Evolutionary conservation across 169 alveolate species (phyloP).

Genomic region (Plasmodium yoelii): DNA sequence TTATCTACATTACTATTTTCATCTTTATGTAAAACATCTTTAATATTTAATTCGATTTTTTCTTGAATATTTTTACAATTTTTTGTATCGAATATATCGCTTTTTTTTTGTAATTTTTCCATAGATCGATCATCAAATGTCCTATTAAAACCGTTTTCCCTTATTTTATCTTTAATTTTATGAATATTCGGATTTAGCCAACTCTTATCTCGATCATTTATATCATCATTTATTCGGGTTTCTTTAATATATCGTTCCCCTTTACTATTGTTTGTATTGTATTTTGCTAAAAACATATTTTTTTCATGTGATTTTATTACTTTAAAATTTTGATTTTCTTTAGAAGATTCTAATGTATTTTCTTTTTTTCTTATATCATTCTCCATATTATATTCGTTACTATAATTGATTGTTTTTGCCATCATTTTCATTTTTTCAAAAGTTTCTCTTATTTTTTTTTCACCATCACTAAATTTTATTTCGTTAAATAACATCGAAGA

Average conservation of each 20-base stretch:
- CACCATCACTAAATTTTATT: slow-evolving; percentile 12
- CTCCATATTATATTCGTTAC: background rate
- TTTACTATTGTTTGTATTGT: no score
- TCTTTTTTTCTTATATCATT: background rate
- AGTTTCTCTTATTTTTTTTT: slow-evolving; percentile 42
- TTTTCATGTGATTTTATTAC: no score
- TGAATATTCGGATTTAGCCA: background rate
- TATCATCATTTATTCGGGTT: no score
- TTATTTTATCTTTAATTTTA: slow-evolving; percentile 2
- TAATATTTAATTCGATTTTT: background rate
- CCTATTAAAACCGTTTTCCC: background rate
- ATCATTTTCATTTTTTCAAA: slow-evolving; percentile 46
- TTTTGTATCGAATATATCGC: background rate
- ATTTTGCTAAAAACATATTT: no score
- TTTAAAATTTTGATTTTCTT: no score
- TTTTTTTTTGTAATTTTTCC: no score
- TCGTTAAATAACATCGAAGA: slow-evolving; percentile 28
- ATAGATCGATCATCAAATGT: background rate
- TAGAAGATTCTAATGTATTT: no score
- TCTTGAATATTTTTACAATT: background rate
- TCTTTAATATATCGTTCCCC: no score
- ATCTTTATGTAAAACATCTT: background rate
- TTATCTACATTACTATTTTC: background rate
- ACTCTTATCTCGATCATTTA: no score
- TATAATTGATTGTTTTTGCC: slow-evolving; percentile 14